Evolutionary conservation across 306 rosid genomes (phyloP), one percentile per base, ranked within the genome.

Genomic region (Quercus gilva): DNA sequence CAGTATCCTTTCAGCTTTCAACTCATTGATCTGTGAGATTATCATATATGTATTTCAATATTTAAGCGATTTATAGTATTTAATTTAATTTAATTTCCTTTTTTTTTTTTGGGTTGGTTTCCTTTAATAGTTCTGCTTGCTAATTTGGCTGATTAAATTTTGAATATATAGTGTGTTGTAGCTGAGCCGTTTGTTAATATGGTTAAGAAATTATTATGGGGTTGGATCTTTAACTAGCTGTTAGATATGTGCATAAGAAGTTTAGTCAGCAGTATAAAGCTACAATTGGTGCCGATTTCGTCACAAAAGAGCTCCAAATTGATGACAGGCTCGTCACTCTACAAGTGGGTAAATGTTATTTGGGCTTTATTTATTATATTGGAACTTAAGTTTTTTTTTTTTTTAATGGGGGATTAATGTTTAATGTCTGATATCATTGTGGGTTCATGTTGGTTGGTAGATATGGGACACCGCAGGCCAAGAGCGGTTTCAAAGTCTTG

Each of bases 401-500:
- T 6, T 33, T 20, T 15, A 17, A 28, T 26, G 29, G 29, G 69
- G 8, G 6, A 28, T 28, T 45, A 5, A 64, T 65, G 58, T 74
- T 49, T 41, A 60, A 49, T 69, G 19, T 55, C 73, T 76, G 60
- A 51, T 72, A 52, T 13, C 20, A 55, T 13, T 69, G 19, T 60
- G n/a, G 78, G 72, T 71, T 21, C 51, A 55, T 35, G 18, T 79
- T 84, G 85, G 20, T 82, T 85, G 85, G 77, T 84, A 92, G 98
- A 92, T 94, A 87, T 94, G 98, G 97, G 97, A 94, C 82, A 94
- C 97, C 23, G 98, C 97, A 49, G 98, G 98, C 71, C 97, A 94
- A 88, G 98, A 92, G 76, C 87, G 98, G 76, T 94, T 94, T 80
- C 98, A 94, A 72, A 94, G 98, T 85, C 98, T 92, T 76, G 97